Base-by-base conservation (phyloP, 306 rosid genomes). In the Cucumis hystrix region DNA sequence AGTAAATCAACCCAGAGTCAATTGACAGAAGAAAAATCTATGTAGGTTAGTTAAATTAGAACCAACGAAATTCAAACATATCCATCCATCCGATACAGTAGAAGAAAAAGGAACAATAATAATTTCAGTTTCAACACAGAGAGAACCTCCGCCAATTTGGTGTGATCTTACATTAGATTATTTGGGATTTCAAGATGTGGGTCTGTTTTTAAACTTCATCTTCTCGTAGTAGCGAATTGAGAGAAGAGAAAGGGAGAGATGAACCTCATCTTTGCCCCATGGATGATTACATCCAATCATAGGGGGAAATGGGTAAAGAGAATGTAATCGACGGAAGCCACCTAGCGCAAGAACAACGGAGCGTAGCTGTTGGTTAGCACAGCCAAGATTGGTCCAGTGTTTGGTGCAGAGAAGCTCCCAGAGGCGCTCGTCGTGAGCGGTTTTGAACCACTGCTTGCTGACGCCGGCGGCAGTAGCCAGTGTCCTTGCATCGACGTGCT, bases 261-360 rank as follows among this genome's bases (percentile, higher is more conserved):
- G 85, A 80, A 92, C 92, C 89, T 92, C 99, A 76, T 91, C 97
- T 68, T 89, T 92, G 8, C 97, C 97, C 93, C 89, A 89, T 5
- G 92, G 88, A 18, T 86, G 88, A 18, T 86, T 81, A 23, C 73
- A 63, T 20, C 81, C 81, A 20, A 83, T 78, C 68, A 85, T 80
- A 75, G 83, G 83, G 37, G 91, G 16, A 7, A 86, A 51, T 13
- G 95, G 89, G 77, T 43, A 89, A 17, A 82, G 89, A 17, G 96
- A 87, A 85, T 95, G 91, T n/a, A 92, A 93, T 45, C 90, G 93
- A 20, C 97, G 97, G 83, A 92, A 95, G 15, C 99, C 97, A 17
- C 99, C 99, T 15, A 95, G 99, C 2, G 97, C 97, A 17, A 92
- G 97, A 43, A 95, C 99, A 35, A 95, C 99, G 25, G 97, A 92